Evolutionary conservation across 371 early-diverging fungal species (phyloP).

Genomic region (Conidiobolus incongruus): DNA sequence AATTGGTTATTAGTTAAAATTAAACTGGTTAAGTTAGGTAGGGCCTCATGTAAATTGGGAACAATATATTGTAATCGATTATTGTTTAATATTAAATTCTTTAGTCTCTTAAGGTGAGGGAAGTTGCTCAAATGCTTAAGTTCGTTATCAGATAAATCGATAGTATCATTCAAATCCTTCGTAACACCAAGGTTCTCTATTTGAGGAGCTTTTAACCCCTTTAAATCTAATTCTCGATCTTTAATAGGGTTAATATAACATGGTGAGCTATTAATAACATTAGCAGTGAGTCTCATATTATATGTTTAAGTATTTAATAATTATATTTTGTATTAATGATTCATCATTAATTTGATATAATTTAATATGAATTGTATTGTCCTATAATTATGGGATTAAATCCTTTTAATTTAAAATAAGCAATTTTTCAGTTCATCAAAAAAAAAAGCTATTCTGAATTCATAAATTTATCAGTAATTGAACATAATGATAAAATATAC

Average conservation of each 20-base stretch:
- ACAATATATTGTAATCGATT: slow-evolving; percentile 72
- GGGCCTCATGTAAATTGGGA: slow-evolving; percentile 20
- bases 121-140: slow-evolving; percentile 67
- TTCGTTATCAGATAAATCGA: slow-evolving; percentile 86
- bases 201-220: slow-evolving; percentile 65
- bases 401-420: no score
- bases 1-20: slow-evolving; percentile 72
- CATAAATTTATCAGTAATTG: no score
- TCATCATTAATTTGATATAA: no score
- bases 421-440: no score
- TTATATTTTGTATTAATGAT: no score
- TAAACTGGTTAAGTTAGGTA: slow-evolving; percentile 58
- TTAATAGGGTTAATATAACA: slow-evolving; percentile 62
- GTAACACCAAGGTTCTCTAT: slow-evolving; percentile 89
- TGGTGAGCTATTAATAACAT: slow-evolving; percentile 39
- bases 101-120: slow-evolving; percentile 61
- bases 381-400: no score
- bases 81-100: slow-evolving; percentile 47
- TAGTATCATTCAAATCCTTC: slow-evolving; percentile 77
- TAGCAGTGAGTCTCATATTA: slow-evolving; percentile 56
- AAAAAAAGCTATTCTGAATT: no score
- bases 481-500: no score
- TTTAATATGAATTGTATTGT: no score
- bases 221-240: slow-evolving; percentile 73
- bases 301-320: neutral